phyloP scores from a whole-genome alignment of 768 basidiomycete species.

The Termitomyces sp. region DNA sequence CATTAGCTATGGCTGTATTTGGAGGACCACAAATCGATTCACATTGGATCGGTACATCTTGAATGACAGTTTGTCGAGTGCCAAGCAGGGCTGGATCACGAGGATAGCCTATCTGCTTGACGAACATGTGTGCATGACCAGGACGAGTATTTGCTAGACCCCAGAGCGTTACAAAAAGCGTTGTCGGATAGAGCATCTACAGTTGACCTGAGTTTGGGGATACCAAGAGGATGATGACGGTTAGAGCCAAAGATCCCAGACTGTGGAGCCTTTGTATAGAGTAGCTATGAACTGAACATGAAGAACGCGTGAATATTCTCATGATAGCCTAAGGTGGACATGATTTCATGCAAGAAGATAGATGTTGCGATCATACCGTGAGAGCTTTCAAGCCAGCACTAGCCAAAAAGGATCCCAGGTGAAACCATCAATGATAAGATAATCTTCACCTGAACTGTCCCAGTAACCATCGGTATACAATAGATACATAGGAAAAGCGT shows the following conservation, averaged over 20 bases:
- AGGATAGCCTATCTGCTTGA: background rate
- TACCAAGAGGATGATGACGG: background rate
- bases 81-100: background rate
- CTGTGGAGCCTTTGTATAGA: background rate
- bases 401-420: background rate
- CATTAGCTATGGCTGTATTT: conserved; percentile 14
- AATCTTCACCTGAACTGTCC: background rate
- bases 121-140: background rate
- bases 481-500: background rate
- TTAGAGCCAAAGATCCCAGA: background rate
- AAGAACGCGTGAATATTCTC: background rate
- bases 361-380: background rate
- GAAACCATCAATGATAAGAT: background rate
- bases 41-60: conserved; percentile 26
- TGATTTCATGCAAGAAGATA: background rate
- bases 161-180: background rate
- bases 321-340: background rate
- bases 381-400: background rate
- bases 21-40: conserved; percentile 24
- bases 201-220: background rate
- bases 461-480: background rate
- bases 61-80: conserved; percentile 17
- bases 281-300: background rate
- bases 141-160: background rate
- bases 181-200: background rate